Percentiles rank a stretch among this genome's conserved stretches.
phyloP scores from a whole-genome alignment of 805 yeast species.

The Zygosaccharomyces pseudorouxii region DNA sequence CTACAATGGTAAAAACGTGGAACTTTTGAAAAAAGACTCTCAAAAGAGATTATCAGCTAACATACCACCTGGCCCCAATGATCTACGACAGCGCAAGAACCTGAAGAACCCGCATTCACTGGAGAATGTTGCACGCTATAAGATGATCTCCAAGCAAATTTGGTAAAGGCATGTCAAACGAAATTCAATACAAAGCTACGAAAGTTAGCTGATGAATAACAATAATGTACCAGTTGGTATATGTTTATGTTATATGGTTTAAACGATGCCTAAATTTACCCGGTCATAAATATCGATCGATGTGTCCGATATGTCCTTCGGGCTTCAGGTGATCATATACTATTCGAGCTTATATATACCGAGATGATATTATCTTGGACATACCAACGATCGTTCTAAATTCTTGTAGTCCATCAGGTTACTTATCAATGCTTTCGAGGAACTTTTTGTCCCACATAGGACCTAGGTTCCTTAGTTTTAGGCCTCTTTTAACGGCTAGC shows the following conservation, averaged over 20 bases:
- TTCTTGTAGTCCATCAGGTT: neutral
- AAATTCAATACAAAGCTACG: neutral
- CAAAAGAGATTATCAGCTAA: neutral
- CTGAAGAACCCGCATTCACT: constrained; percentile 38
- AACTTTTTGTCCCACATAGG: neutral
- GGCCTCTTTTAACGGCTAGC: neutral
- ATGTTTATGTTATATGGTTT: neutral
- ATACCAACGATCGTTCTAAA: neutral
- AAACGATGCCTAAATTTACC: neutral
- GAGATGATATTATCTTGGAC: neutral
- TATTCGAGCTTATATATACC: neutral
- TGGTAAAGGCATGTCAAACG: constrained; percentile 41
- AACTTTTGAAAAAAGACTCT: neutral
- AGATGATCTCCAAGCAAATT: constrained; percentile 71
- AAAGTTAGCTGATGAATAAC: neutral
- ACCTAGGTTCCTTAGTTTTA: neutral
- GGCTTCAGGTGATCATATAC: neutral
- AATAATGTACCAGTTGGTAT: neutral
- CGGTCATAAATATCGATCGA: neutral
- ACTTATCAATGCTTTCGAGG: neutral
- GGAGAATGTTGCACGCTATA: constrained; percentile 53
- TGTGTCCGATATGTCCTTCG: neutral
- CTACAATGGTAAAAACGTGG: neutral
- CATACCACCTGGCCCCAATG: constrained; percentile 28
- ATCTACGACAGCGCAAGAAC: constrained; percentile 27